Evolutionary conservation across 2,329 filamentous ascomycete genomes (phyloP), one percentile per base, ranked within the genome.

Genomic region (Lasiodiplodia sp.): DNA sequence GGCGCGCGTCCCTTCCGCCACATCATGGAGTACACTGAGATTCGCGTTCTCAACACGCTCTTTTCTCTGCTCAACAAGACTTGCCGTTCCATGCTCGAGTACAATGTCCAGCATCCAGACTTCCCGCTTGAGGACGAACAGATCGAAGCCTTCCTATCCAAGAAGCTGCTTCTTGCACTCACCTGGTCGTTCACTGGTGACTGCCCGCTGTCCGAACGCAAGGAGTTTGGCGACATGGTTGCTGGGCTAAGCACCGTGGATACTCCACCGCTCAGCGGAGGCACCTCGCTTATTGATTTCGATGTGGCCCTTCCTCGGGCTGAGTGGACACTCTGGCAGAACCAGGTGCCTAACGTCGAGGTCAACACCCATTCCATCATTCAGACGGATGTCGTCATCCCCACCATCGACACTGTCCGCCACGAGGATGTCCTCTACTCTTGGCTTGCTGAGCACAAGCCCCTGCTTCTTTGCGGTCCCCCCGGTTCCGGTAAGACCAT

Each of bases 361-460:
- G 92, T 99, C 80, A 98, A 99, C 78, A 99, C 96, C 0, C 96
- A 99, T 79, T 97, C 95, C 5, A 91, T 99, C 76, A 97, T 93
- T 0, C 94, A 99, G 79, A 99, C 96, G 1, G 96, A 99, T 79
- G 93, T 98, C 51, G 96, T 99, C 70, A 99, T 99, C 76, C 96
- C 96, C 1, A 99, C 96, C 0, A 85, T 99, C 62, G 96, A 99
- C 78, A 99, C 96, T 34, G 92, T 99, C 55, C 93, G 96, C 37
- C 96, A 99, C 75, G 96, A 99, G 80, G 96, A 98, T 81, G 93
- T 99, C n/a, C 86, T 99, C 18, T 99, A 99, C 84, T 99, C 96
- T 3, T 99, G 96, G 96, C 88, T 99, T 55, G 96, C 96, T 18
- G 96, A 99, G 79, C 96, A 99, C 79, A 99, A 99, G 83, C 96